Evolutionary conservation across 2,329 filamentous ascomycete species (phyloP).

Genomic region (Aspergillus intermedius): DNA sequence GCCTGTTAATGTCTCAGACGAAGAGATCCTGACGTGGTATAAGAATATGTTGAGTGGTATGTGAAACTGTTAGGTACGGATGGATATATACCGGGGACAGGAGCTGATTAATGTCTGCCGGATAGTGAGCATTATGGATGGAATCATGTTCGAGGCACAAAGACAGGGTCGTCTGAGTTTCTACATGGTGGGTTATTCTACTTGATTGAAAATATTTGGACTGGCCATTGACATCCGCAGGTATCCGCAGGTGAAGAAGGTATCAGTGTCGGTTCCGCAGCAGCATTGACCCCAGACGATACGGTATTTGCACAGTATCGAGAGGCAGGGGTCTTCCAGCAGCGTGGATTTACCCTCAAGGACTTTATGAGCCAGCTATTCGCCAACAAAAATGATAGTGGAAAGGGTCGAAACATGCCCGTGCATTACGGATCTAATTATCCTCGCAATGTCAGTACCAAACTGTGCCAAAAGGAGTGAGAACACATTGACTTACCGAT

Average conservation of each 20-base stretch:
- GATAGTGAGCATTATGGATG: conserved; percentile 75
- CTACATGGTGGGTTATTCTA: conserved; percentile 66
- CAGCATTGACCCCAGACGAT: conserved; percentile 74
- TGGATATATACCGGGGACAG: background rate
- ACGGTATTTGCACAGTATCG: conserved; percentile 93
- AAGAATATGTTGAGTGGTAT: conserved; percentile 57
- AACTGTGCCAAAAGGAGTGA: background rate
- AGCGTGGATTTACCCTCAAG: conserved; percentile 77
- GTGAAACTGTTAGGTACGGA: conserved; percentile 7
- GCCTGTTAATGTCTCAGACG: conserved; percentile 57
- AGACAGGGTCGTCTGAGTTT: conserved; percentile 89
- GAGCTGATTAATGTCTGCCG: conserved; percentile 7
- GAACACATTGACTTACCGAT: background rate
- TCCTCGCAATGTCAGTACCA: conserved; percentile 64
- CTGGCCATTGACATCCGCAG: conserved; percentile 21
- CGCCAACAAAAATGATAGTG: conserved; percentile 72
- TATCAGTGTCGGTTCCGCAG: conserved; percentile 81
- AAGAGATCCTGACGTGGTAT: conserved; percentile 57
- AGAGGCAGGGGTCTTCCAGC: conserved; percentile 83
- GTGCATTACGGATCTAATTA: conserved; percentile 86
- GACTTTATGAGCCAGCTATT: conserved; percentile 97
- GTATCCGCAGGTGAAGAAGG: conserved; percentile 88
- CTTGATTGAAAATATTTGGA: conserved; percentile 6
- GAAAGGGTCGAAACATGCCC: conserved; percentile 88
- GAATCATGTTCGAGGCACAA: conserved; percentile 97